Percentiles rank a stretch among this genome's conserved stretches.
These are phyloP conservation scores for Tricladium varicosporioides DNA, from an alignment of 2,329 filamentous ascomycete genomes.

Conservation along the genomic window DNA sequence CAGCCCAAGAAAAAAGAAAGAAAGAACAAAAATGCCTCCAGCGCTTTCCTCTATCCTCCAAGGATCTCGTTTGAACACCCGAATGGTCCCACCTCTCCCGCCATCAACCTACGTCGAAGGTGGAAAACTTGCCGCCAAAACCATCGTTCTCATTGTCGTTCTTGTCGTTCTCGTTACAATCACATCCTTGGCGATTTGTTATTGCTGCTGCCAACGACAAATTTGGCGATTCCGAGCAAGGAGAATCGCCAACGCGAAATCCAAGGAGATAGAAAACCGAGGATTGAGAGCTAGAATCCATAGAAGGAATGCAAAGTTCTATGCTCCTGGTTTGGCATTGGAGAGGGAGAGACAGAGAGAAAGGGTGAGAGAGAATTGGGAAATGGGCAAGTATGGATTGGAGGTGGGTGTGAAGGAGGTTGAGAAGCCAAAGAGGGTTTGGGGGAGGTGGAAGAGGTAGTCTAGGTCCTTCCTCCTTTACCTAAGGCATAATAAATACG, in stretches of 20 bases:
- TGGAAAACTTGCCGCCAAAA: slow-evolving; percentile 1
- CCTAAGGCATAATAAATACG: too few relatives aligned
- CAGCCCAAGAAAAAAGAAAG: too few relatives aligned
- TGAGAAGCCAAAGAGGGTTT: too few relatives aligned
- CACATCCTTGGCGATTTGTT: background rate
- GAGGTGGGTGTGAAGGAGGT: too few relatives aligned
- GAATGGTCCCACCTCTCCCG: background rate
- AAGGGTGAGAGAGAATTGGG: background rate
- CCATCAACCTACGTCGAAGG: slow-evolving; percentile 1
- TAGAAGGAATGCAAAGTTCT: slow-evolving; percentile 9
- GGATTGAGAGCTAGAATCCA: background rate
- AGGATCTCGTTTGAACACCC: background rate
- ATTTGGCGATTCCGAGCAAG: background rate
- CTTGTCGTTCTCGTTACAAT: background rate
- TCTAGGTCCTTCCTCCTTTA: too few relatives aligned
- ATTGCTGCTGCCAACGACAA: slow-evolving; percentile 4
- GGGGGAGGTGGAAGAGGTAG: too few relatives aligned
- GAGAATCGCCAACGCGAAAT: background rate
- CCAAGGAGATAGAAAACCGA: background rate
- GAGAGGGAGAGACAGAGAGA: background rate
- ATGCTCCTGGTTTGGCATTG: slow-evolving; percentile 2
- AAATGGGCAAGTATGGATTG: background rate
- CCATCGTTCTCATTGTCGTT: background rate
- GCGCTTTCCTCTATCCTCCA: background rate
- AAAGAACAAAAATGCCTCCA: background rate